Evolutionary conservation across 495 filamentous ascomycete genomes (phyloP), one percentile per base, ranked within the genome.

Genomic region (Neurospora sp.): DNA sequence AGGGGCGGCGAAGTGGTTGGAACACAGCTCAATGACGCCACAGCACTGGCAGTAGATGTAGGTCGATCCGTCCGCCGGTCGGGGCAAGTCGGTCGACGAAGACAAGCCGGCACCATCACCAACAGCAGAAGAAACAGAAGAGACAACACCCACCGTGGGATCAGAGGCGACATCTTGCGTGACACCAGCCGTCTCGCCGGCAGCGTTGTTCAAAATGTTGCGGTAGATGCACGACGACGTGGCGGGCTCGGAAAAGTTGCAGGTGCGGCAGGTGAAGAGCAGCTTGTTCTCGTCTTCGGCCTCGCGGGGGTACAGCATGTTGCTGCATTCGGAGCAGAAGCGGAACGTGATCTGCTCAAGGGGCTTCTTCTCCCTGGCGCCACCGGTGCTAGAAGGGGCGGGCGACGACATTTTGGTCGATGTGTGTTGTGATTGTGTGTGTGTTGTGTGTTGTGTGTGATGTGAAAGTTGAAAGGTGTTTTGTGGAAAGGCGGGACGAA

Each of bases 311-410:
- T 98, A 98, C 70, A 99, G 86, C 89, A 99, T 91, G 87, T 99
- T 99, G 77, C 93, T 96, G 83, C 96, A 99, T 87, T 99, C 96
- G 72, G 92, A 91, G 84, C 96, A 99, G 88, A 99, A 99, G 73
- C 91, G 90, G 85, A 98, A 98, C 41, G 93, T 92, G 79, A 97
- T 92, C 81, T 94, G 93, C 79, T 94, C 92, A 71, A 83, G 82
- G 41, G 80, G 86, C 82, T 84, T 85, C 80, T 88, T 90, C 75
- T 74, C 73, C 40, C 87, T 86, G 70, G 84, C 69, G 40, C 76
- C 77, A 69, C 75, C 78, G 39, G 84, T 80, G 75, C 87, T 86
- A 27, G 90, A 85, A 48, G 87, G 84, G 35, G 79, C 77, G 84
- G 85, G 91, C 40, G 90, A 90, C 22, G 90, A 87, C 85, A 91